Conservation (phyloP, 768 basidiomycete genomes). For the Exsudoporus frostii region DNA sequence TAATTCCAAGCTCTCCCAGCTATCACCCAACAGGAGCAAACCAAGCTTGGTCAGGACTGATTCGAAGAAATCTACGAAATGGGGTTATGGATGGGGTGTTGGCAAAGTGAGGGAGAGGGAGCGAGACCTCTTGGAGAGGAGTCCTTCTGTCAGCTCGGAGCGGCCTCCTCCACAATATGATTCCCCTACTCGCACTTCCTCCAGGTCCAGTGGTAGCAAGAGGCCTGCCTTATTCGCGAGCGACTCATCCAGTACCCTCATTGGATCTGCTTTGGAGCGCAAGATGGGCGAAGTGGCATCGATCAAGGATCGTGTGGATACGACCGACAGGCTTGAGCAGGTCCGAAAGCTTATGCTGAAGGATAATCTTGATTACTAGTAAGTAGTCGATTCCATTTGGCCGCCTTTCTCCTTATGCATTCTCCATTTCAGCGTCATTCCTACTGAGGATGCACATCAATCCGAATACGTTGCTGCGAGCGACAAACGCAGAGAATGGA, state of each 20-base stretch:
- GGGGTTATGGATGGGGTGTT: constrained; percentile 72
- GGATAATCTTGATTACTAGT: constrained; percentile 76
- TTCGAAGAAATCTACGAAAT: constrained; percentile 54
- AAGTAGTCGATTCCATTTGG: constrained; percentile 29
- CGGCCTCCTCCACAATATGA: constrained; percentile 34
- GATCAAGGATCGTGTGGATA: constrained; percentile 52
- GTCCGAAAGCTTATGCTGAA: constrained; percentile 65
- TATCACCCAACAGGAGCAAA: constrained; percentile 33
- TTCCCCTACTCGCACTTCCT: constrained; percentile 35
- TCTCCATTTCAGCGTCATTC: constrained; percentile 53
- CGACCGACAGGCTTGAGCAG: constrained; percentile 55
- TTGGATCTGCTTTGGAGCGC: constrained; percentile 70
- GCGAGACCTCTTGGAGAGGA: constrained; percentile 32
- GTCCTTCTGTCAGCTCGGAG: constrained; percentile 36
- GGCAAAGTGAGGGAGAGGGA: constrained; percentile 54
- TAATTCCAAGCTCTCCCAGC: constrained; percentile 41
- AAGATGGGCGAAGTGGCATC: constrained; percentile 65
- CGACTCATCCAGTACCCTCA: constrained; percentile 68
- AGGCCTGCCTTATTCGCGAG: constrained; percentile 47
- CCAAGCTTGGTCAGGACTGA: constrained; percentile 52
- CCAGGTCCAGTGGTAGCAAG: constrained; percentile 38
- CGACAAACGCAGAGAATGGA: constrained; percentile 76
- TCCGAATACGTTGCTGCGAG: constrained; percentile 77
- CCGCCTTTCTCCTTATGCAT: constrained; percentile 4
- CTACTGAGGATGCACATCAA: constrained; percentile 78